Conservation (phyloP, 2,329 filamentous ascomycete species). For the Penicillium sclerotigenum region DNA sequence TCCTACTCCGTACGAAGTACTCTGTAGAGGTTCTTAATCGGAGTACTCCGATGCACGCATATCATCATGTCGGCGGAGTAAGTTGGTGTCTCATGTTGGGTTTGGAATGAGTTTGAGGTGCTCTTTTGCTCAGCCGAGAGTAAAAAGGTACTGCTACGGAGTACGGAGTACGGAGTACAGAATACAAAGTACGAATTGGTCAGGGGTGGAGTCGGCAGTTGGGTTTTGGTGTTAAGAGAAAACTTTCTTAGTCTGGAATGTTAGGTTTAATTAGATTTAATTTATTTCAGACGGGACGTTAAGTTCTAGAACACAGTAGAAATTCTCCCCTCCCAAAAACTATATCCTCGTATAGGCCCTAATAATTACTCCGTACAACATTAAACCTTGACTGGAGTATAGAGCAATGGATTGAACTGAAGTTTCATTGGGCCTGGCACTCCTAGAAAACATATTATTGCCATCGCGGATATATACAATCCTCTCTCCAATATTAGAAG, state of each 20-base stretch:
- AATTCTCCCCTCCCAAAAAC: too few relatives aligned
- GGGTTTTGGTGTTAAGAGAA: constrained; percentile 1
- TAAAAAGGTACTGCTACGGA: too few relatives aligned
- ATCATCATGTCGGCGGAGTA: neutral
- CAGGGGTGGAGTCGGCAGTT: neutral
- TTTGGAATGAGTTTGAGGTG: neutral
- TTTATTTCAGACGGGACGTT: constrained; percentile 2
- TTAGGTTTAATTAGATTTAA: neutral
- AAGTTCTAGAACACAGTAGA: constrained; percentile 5
- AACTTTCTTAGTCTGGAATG: neutral
- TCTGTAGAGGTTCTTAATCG: too few relatives aligned
- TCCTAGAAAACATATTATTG: neutral
- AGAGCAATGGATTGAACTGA: too few relatives aligned
- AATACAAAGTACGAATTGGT: neutral
- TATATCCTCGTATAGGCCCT: neutral
- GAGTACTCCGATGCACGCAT: neutral
- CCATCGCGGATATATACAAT: neutral
- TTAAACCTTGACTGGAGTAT: neutral
- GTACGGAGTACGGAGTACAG: too few relatives aligned
- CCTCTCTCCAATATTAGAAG: neutral
- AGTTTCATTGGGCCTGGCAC: neutral
- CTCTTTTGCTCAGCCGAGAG: too few relatives aligned
- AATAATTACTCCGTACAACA: neutral
- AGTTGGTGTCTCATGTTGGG: neutral
- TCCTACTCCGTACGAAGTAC: too few relatives aligned